Base-by-base conservation (phyloP, 306 rosid genomes). In the Chamaecrista fasciculata region DNA sequence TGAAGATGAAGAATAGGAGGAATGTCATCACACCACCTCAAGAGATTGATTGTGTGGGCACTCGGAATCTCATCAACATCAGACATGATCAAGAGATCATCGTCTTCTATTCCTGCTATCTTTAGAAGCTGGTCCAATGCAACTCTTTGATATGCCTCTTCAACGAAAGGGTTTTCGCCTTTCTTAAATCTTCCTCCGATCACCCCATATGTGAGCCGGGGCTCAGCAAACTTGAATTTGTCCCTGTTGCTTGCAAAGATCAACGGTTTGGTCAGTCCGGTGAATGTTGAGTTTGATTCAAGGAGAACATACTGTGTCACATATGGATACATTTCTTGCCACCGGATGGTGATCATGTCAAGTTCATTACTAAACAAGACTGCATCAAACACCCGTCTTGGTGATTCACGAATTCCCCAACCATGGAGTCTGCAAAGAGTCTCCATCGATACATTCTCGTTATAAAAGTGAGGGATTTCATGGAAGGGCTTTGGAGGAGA, bases 51-150 rank as follows among this genome's bases (percentile, higher is more conserved):
- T 5, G 97, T 91, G 87, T 91, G 97, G 51, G 86, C 92, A 26
- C 95, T 91, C 1, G 97, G 97, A 83, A 91, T 91, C 85, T 91
- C 97, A 40, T 91, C 97, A 19, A 90, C 96, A 64, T 90, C 96
- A 26, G 96, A 90, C 96, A 90, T 87, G 73, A 90, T 90, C 85
- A 90, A 74, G 58, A 91, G 80, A 71, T 91, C 97, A 48, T 88
- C 95, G 36, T 91, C 92, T 73, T 84, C 81, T 55, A 91, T 88
- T 21, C 95, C 97, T 0, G 97, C 92, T 24, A 75, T 69, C 77
- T 62, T 75, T 70, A 91, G 82, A 69, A 91, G 95, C 76, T 62
- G 79, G 72, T 91, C 97, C 74, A 91, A 50, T 6, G 87, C 89
- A 7, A 88, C 81, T 76, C 97, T 86, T 69, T 91, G 97, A 78